A percentile compares a stretch with the other conserved stretches of the same genome.
Evolutionary conservation across 169 alveolate species (phyloP).

Genomic region (Plasmodium yoelii): DNA sequence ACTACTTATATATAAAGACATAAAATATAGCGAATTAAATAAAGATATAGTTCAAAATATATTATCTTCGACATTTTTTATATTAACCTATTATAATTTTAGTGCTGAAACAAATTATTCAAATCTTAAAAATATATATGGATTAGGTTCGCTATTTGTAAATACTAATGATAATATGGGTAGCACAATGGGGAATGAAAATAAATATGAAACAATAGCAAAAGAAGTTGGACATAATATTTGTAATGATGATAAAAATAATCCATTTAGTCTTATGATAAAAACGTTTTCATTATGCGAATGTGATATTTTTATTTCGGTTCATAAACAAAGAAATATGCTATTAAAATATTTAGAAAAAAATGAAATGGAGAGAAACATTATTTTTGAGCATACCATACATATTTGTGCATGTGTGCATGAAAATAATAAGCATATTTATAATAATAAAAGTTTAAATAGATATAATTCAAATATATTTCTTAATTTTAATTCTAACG

Average conservation of each 20-base stretch:
- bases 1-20: slow-evolving; percentile 55
- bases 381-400: slow-evolving; percentile 73
- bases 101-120: slow-evolving; percentile 69
- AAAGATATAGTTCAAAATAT: slow-evolving; percentile 43
- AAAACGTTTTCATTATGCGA: slow-evolving; percentile 72
- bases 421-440: slow-evolving; percentile 21
- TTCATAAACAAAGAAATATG: slow-evolving; percentile 74
- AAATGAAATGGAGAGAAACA: slow-evolving; percentile 60
- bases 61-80: slow-evolving; percentile 67
- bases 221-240: not conserved
- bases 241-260: not conserved
- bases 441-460: slow-evolving; percentile 5
- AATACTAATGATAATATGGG: slow-evolving; percentile 36
- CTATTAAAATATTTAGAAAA: slow-evolving; percentile 61
- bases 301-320: slow-evolving; percentile 71
- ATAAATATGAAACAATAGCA: not conserved
- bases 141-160: slow-evolving; percentile 76
- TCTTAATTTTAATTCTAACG: slow-evolving; percentile 36
- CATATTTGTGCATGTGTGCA: slow-evolving; percentile 77
- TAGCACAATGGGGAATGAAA: not conserved
- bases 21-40: slow-evolving; percentile 52
- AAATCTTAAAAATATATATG: slow-evolving; percentile 66
- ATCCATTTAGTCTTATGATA: slow-evolving; percentile 30
- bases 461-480: slow-evolving; percentile 45
- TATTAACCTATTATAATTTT: slow-evolving; percentile 66